Evolutionary conservation across 1,139 yeast species (phyloP).

Genomic region (Yamadazyma atmosphaerica): DNA sequence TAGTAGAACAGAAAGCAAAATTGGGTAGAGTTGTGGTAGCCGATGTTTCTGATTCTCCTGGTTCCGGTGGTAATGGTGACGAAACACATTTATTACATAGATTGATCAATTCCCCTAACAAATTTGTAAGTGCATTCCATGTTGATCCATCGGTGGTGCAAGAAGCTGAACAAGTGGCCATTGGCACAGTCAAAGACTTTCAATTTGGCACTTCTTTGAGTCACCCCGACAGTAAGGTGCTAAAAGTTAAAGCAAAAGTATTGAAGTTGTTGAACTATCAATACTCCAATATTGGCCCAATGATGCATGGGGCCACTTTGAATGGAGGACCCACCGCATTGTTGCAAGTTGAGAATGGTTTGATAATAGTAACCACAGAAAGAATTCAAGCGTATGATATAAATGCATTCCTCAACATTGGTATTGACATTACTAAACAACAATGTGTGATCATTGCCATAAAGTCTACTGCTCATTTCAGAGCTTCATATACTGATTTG

Average conservation of each 20-base stretch:
- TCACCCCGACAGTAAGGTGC: conserved; percentile 5
- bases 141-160: conserved; percentile 10
- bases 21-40: conserved; percentile 10
- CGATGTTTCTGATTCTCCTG: conserved; percentile 12
- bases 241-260: conserved; percentile 7
- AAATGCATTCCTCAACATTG: conserved; percentile 9
- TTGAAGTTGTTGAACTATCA: conserved; percentile 4
- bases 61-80: conserved; percentile 12
- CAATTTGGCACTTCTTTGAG: conserved; percentile 8
- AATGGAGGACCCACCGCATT: conserved; percentile 8
- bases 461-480: conserved; percentile 11
- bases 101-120: conserved; percentile 2
- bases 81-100: conserved; percentile 9
- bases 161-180: conserved; percentile 5
- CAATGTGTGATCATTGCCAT: conserved; percentile 7
- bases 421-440: conserved; percentile 7
- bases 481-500: conserved; percentile 10
- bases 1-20: conserved; percentile 3
- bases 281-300: conserved; percentile 9
- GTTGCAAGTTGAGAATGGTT: conserved; percentile 8
- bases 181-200: conserved; percentile 3
- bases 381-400: conserved; percentile 13
- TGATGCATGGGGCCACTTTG: conserved; percentile 12
- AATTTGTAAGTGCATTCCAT: conserved; percentile 12
- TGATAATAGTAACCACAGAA: conserved; percentile 9